phyloP scores from a whole-genome alignment of 1,139 yeast species.

The Kodamaea sp. region DNA sequence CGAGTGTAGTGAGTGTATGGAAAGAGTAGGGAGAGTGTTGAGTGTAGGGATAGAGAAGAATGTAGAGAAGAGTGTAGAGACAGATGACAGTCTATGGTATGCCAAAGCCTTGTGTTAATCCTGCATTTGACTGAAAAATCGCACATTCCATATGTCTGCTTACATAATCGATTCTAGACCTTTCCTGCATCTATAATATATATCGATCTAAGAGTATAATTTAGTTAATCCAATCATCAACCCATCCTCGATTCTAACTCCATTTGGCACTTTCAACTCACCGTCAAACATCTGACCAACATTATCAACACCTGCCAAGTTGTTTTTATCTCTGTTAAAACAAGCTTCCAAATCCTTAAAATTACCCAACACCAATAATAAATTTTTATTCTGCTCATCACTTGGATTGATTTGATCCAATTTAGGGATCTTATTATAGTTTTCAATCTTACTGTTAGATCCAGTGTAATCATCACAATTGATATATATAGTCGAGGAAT shows the following conservation, averaged over 20 bases:
- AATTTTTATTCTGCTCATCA: conserved; percentile 20
- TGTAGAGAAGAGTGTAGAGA: too few species aligned
- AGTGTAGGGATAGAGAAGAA: too few species aligned
- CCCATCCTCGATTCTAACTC: conserved; percentile 69
- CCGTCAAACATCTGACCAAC: conserved; percentile 70
- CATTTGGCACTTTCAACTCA: conserved; percentile 48
- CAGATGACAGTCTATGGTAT: too few species aligned
- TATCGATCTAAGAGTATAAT: conserved; percentile 4
- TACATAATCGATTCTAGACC: too few species aligned
- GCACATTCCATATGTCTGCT: too few species aligned
- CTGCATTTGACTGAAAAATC: too few species aligned
- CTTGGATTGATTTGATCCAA: conserved; percentile 12
- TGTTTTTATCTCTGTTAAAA: conserved; percentile 46
- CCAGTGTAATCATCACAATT: conserved; percentile 63
- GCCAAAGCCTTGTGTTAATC: too few species aligned
- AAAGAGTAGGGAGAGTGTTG: too few species aligned
- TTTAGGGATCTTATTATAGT: conserved; percentile 11
- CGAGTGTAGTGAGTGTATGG: too few species aligned
- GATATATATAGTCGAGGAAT: conserved; percentile 61
- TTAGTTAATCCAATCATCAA: conserved; percentile 59
- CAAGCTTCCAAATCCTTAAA: conserved; percentile 54
- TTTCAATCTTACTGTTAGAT: conserved; percentile 18
- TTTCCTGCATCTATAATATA: not conserved
- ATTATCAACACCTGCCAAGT: conserved; percentile 50
- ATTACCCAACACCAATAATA: conserved; percentile 60